Percentiles rank a stretch among this genome's conserved stretches.
Evolutionary conservation across 352 stramenopile genomes (phyloP).

Genomic region (Thraustotheca clavata): DNA sequence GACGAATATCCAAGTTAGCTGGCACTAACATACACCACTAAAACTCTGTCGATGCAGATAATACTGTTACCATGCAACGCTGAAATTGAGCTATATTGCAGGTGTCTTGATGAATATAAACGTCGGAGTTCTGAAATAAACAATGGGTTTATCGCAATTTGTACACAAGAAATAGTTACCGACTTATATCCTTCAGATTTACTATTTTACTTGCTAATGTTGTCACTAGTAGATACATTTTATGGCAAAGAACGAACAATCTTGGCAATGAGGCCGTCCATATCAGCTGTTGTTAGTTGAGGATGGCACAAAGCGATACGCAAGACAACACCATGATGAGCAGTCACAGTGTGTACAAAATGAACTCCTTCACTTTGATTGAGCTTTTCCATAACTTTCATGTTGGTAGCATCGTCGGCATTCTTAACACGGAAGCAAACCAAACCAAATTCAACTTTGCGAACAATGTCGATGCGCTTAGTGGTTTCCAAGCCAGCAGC

Average conservation of each 20-base stretch:
- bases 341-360: slow-evolving; percentile 13
- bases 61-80: too few species aligned
- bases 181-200: too few species aligned
- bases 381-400: slow-evolving; percentile 2
- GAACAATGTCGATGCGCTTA: slow-evolving; percentile 11
- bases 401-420: neutral
- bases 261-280: slow-evolving; percentile 11
- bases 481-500: slow-evolving; percentile 19
- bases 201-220: too few species aligned
- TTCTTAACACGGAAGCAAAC: slow-evolving; percentile 15
- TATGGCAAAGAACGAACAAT: slow-evolving; percentile 9
- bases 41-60: too few species aligned
- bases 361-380: neutral
- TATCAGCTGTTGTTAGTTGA: slow-evolving; percentile 1
- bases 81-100: too few species aligned
- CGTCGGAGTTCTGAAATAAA: too few species aligned
- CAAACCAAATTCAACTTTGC: slow-evolving; percentile 15
- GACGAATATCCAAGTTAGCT: too few species aligned
- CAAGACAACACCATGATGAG: slow-evolving; percentile 8
- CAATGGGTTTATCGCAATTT: too few species aligned
- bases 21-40: too few species aligned
- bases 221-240: too few species aligned
- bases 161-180: too few species aligned
- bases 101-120: too few species aligned
- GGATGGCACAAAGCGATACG: slow-evolving; percentile 7